A percentile compares a stretch with the other conserved stretches of the same genome.
These are phyloP conservation scores for Boeremia exigua DNA, from an alignment of 2,329 filamentous ascomycete genomes.

Conservation along the genomic window DNA sequence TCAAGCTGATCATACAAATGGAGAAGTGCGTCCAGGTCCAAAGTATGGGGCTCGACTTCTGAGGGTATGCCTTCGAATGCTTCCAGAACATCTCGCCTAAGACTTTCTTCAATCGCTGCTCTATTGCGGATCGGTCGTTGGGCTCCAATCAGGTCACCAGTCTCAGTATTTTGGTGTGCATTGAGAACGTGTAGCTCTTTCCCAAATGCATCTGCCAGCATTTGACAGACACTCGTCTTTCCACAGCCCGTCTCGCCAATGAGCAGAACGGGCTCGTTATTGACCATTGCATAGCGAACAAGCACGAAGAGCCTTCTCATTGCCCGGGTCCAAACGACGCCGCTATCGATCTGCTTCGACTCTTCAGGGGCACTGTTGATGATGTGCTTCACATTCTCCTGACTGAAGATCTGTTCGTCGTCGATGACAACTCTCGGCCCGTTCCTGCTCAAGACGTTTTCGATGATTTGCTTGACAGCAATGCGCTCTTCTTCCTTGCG, in stretches of 20 bases:
- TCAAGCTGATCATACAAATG: slow-evolving; percentile 64
- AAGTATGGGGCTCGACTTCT: slow-evolving; percentile 16
- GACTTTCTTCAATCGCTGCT: slow-evolving; percentile 69
- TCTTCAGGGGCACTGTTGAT: slow-evolving; percentile 42
- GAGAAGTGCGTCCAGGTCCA: slow-evolving; percentile 57
- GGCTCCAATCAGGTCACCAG: slow-evolving; percentile 94
- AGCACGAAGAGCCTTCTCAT: slow-evolving; percentile 92
- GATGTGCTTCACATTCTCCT: slow-evolving; percentile 37
- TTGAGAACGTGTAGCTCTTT: slow-evolving; percentile 89
- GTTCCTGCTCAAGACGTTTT: slow-evolving; percentile 76
- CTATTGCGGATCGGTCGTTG: slow-evolving; percentile 91
- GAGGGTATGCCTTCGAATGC: slow-evolving; percentile 29
- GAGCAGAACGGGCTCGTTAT: slow-evolving; percentile 91
- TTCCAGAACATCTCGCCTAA: slow-evolving; percentile 67
- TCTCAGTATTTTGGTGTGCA: slow-evolving; percentile 97
- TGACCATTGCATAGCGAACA: slow-evolving; percentile 82
- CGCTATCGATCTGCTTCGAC: slow-evolving; percentile 18
- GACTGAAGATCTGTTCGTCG: slow-evolving; percentile 72
- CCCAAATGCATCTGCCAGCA: slow-evolving; percentile 79
- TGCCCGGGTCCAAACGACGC: slow-evolving; percentile 89
- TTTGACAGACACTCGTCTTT: slow-evolving; percentile 95
- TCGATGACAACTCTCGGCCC: slow-evolving; percentile 73
- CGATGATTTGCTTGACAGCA: slow-evolving; percentile 86
- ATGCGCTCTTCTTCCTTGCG: slow-evolving; percentile 85
- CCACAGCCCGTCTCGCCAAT: slow-evolving; percentile 97